A percentile compares a stretch with the other conserved stretches of the same genome.
phyloP scores from a whole-genome alignment of 1,284 basidiomycete species.

The Trametes sp. region DNA sequence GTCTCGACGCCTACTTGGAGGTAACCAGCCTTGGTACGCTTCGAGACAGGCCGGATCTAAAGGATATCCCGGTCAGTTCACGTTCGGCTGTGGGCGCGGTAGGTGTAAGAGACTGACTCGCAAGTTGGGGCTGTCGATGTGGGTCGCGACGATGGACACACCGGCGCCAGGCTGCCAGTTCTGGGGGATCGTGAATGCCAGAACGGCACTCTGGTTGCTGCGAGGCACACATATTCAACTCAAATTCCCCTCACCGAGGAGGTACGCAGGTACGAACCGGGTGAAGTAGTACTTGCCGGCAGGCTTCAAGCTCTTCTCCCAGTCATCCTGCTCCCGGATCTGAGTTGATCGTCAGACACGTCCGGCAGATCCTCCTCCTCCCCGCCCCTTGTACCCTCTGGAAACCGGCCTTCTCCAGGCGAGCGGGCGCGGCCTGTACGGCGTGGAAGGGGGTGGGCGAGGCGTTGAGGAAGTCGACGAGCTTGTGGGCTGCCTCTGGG shows the following conservation, averaged over 20 bases:
- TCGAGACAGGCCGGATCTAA: conserved; percentile 86
- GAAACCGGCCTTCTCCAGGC: conserved; percentile 65
- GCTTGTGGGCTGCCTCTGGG: conserved; percentile 71
- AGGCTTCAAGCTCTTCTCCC: conserved; percentile 64
- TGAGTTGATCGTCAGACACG: conserved; percentile 29
- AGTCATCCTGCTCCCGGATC: conserved; percentile 68
- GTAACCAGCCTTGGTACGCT: conserved; percentile 72
- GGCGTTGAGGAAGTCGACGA: conserved; percentile 80
- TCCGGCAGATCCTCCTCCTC: conserved; percentile 4
- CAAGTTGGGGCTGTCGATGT: conserved; percentile 91
- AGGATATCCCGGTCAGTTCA: conserved; percentile 34
- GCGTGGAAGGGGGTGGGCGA: conserved; percentile 98
- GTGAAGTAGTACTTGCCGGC: conserved; percentile 93
- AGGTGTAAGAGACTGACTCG: conserved; percentile 48
- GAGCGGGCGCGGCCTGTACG: conserved; percentile 68
- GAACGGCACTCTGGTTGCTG: conserved; percentile 85
- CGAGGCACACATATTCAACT: not conserved
- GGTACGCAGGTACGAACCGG: conserved; percentile 52
- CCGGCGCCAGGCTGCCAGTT: conserved; percentile 76
- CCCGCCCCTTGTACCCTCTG: conserved; percentile 45
- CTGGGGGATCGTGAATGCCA: conserved; percentile 87
- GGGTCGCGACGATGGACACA: conserved; percentile 88
- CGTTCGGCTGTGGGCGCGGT: not conserved
- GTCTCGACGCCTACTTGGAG: conserved; percentile 88
- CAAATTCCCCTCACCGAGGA: not conserved